Evolutionary conservation across 2,329 filamentous ascomycete species (phyloP).

Genomic region (Hypomyces perniciosus): DNA sequence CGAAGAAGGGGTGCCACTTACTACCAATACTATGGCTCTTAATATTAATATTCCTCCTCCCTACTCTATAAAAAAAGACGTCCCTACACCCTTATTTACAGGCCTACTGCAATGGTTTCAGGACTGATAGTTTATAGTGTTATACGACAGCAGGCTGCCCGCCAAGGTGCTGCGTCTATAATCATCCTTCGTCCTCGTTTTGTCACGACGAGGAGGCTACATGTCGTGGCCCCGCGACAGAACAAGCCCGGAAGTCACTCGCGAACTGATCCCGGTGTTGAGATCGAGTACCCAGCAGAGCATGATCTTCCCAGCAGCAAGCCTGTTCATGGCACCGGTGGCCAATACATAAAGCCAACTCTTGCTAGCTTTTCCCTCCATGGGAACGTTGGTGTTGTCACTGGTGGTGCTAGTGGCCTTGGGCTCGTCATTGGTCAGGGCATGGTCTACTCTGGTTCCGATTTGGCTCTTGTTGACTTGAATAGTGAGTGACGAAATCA

Average conservation of each 20-base stretch:
- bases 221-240: constrained; percentile 28
- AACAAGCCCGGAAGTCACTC: constrained; percentile 60
- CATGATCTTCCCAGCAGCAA: constrained; percentile 63
- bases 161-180: neutral
- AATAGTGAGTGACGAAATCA: constrained; percentile 58
- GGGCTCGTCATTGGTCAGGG: constrained; percentile 92
- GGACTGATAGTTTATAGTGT: too few species aligned
- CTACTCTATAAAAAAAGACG: too few species aligned
- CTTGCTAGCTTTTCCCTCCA: constrained; percentile 82
- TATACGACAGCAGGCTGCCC: too few species aligned
- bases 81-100: too few species aligned
- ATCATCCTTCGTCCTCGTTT: constrained; percentile 5
- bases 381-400: constrained; percentile 76
- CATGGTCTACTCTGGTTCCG: constrained; percentile 78
- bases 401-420: constrained; percentile 81
- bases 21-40: too few species aligned
- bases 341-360: constrained; percentile 77
- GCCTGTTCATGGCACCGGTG: constrained; percentile 69
- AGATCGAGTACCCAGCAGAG: constrained; percentile 72
- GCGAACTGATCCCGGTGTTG: constrained; percentile 72
- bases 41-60: too few species aligned
- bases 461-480: constrained; percentile 88
- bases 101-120: too few species aligned
- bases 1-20: too few species aligned
- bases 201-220: constrained; percentile 25